Evolutionary conservation across 352 stramenopile species (phyloP), one percentile per base, ranked within the genome.

Genomic region (Saprolegnia diclina): DNA sequence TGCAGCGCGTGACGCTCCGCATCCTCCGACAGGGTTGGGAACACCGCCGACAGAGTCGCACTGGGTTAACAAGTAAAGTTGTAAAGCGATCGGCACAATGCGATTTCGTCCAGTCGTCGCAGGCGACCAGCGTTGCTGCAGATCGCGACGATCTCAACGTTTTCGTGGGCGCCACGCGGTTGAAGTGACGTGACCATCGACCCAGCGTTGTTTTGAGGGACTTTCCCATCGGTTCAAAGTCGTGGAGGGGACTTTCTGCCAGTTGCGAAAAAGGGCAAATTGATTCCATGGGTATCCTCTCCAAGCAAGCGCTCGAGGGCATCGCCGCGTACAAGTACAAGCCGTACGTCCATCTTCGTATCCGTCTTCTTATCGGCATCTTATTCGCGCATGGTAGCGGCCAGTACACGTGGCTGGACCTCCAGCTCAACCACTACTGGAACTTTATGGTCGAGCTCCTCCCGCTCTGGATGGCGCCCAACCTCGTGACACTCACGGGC

Each of bases 401-500:
- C 38, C 77, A 80, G 65, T 96, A 96, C 78, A 97, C 89, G 56
- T 80, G 87, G 62, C 73, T 97, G 32, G 89, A 97, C 79, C 92
- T 89, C 74, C 71, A 91, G 52, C 77, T 96, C 13, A 97, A 93
- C 65, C 77, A 88, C 70, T 96, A 87, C 68, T 97, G 89, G 89
- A 91, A 82, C 65, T 89, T 83, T 71, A 83, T 82, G 3, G 89
- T 94, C 42, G 75, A 89, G 66, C 79, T 87, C 56, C 75, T 96
- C 52, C 89, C 88, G 26, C 78, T 87, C 21, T 97, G 87, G 89
- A 93, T 96, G 85, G 89, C 89, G 55, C 89, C 88, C 44, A 97
- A 97, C 76, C 83, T 97, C 52, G 88, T 97, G 56, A 97, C 89
- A 44, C 91, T 96, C 79, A 77, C 94, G 40, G 89, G 89, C 76